Evolutionary conservation across 305 asterid species (phyloP), one percentile per base, ranked within the genome.

Genomic region (Rubia balearica): DNA sequence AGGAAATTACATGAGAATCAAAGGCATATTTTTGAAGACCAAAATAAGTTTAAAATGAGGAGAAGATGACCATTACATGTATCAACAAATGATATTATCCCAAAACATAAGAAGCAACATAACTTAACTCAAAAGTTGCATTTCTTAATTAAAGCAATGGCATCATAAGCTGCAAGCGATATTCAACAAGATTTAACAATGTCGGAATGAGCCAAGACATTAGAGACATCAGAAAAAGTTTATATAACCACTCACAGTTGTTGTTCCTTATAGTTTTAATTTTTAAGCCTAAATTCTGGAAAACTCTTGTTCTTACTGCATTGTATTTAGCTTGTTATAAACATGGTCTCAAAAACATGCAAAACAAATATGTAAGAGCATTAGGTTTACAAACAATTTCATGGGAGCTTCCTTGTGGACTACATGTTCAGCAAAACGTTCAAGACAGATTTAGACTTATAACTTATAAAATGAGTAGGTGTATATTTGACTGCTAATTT

Each of bases 381-480:
- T 61, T 62, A 27, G n/a, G n/a, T n/a, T n/a, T n/a, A n/a, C n/a
- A 24, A 70, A 61, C 60, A 17, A 22, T 45, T 56, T 12, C 68
- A 61, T 17, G 17, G 9, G 4, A 48, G 67, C 46, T 17, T 17
- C 61, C 51, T 11, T 16, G 12, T 3, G 12, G 43, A 30, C 38
- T 68, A 30, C 43, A 19, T 51, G 33, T 33, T 17, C 12, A 24
- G n/a, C 30, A 30, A 61, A 59, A 33, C 11, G 14, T 9, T 19
- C 36, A n/a, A n/a, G n/a, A n/a, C n/a, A n/a, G n/a, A n/a, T n/a
- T n/a, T n/a, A 33, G 36, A 33, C 36, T 33, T 33, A 33, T 33
- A 33, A 33, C 36, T 33, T 33, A 33, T 33, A 33, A 30, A 33
- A 33, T 33, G 36, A 33, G 36, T 33, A 33, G 36, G 36, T 33